phyloP scores from a whole-genome alignment of 2,329 filamentous ascomycete species.

The Aspergillus novoparasiticus region DNA sequence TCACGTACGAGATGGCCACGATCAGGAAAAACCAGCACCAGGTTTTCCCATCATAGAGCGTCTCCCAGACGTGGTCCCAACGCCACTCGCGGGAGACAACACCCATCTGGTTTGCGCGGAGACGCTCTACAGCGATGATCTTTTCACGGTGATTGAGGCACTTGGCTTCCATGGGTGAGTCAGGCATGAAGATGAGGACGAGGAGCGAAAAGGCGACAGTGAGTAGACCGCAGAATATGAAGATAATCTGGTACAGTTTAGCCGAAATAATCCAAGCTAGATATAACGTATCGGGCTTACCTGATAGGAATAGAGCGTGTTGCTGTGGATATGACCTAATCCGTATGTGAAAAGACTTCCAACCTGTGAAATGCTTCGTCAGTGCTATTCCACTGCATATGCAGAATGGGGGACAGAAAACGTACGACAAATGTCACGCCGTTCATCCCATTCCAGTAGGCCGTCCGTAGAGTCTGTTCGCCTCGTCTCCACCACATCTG shows the following conservation, averaged over 20 bases:
- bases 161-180: constrained; percentile 54
- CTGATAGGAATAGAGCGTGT: constrained; percentile 40
- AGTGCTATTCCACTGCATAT: too few relatives aligned
- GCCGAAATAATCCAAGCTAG: not conserved
- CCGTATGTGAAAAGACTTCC: constrained; percentile 62
- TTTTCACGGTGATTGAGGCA: constrained; percentile 54
- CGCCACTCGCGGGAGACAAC: constrained; percentile 57
- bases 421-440: constrained; percentile 57
- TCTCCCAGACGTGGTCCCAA: constrained; percentile 49
- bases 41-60: constrained; percentile 35
- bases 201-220: constrained; percentile 52
- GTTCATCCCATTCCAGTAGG: constrained; percentile 64
- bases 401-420: not conserved
- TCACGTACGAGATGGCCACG: constrained; percentile 26
- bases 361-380: constrained; percentile 22
- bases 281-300: not conserved
- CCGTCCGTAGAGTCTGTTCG: constrained; percentile 61
- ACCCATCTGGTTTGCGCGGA: constrained; percentile 59
- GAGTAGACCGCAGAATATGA: constrained; percentile 56
- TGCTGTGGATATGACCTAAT: constrained; percentile 58
- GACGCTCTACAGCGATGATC: constrained; percentile 56
- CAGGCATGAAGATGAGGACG: constrained; percentile 54
- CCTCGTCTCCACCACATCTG: constrained; percentile 64
- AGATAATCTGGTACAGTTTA: constrained; percentile 44
- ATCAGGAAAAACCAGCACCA: constrained; percentile 39